A percentile compares a stretch with the other conserved stretches of the same genome.
Conservation (phyloP, 148 eudicot genomes). For the Simmondsia chinensis region DNA sequence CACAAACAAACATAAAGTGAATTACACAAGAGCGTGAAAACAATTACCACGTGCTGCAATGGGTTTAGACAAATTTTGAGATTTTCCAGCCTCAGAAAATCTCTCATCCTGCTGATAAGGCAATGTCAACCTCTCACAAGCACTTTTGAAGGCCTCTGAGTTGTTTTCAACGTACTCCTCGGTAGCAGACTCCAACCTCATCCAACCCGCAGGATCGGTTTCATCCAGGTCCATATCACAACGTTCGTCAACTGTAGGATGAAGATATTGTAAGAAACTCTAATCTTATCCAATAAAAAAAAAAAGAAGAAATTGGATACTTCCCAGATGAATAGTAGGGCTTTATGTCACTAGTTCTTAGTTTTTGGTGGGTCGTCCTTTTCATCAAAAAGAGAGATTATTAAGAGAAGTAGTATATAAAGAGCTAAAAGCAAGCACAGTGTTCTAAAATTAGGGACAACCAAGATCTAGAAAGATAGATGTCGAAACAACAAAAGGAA, state of each 20-base stretch:
- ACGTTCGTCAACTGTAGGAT: conserved; percentile 81
- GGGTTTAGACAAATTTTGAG: conserved; percentile 34
- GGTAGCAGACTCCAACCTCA: conserved; percentile 76
- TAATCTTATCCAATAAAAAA: too few species aligned
- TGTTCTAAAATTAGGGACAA: too few species aligned
- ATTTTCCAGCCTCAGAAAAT: conserved; percentile 32
- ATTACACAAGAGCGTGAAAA: conserved; percentile 1
- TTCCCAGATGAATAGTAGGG: too few species aligned
- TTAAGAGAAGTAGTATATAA: too few species aligned
- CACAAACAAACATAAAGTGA: background rate
- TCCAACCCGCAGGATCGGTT: conserved; percentile 90
- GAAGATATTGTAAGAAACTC: background rate
- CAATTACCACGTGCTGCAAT: conserved; percentile 37
- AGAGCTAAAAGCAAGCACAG: too few species aligned
- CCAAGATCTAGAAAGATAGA: too few species aligned
- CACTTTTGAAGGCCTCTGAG: conserved; percentile 54
- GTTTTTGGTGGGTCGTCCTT: too few species aligned
- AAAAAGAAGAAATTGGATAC: too few species aligned
- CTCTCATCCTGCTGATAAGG: conserved; percentile 65
- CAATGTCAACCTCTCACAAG: conserved; percentile 57
- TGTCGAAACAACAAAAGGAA: too few species aligned
- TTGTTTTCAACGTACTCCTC: conserved; percentile 71
- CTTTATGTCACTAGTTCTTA: too few species aligned
- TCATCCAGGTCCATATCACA: conserved; percentile 99
- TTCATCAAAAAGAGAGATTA: too few species aligned